These are phyloP conservation scores for Lithohypha guttulata DNA, from an alignment of 2,329 filamentous ascomycete genomes.

Conservation along the genomic window DNA sequence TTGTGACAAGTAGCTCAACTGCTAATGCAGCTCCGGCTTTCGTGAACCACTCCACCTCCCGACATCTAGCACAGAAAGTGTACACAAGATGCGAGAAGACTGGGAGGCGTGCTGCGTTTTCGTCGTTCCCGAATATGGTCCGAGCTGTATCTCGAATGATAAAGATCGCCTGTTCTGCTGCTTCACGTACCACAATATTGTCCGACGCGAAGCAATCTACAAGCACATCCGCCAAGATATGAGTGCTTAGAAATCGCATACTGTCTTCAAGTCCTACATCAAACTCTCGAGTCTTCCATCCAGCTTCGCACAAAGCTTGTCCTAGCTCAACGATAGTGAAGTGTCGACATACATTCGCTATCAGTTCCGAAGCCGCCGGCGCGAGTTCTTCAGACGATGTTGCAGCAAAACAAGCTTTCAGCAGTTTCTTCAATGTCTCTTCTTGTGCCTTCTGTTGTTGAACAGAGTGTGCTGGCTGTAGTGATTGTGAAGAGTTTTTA, in stretches of 20 bases:
- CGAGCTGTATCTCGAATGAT: constrained; percentile 66
- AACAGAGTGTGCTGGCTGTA: no score
- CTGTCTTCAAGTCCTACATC: constrained; percentile 80
- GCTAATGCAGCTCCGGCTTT: constrained; percentile 88
- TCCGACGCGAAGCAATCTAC: constrained; percentile 86
- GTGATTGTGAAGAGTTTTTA: constrained; percentile 70
- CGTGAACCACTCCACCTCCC: constrained; percentile 97
- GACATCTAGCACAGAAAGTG: constrained; percentile 86
- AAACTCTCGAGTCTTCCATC: constrained; percentile 67
- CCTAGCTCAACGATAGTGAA: constrained; percentile 86
- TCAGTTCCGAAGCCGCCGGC: constrained; percentile 61
- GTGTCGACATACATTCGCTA: constrained; percentile 75
- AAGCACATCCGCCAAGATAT: constrained; percentile 77
- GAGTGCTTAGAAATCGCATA: constrained; percentile 73
- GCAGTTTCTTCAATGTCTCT: constrained; percentile 65
- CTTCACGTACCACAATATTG: constrained; percentile 64
- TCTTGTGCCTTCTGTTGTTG: constrained; percentile 81
- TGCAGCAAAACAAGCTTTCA: constrained; percentile 82
- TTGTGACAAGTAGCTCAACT: constrained; percentile 76
- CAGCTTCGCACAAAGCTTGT: constrained; percentile 66
- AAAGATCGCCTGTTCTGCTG: constrained; percentile 66
- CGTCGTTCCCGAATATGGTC: constrained; percentile 66
- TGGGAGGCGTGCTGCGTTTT: constrained; percentile 61
- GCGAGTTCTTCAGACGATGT: constrained; percentile 72
- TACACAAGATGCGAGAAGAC: constrained; percentile 77